Evolutionary conservation across 2,329 filamentous ascomycete genomes (phyloP), one percentile per base, ranked within the genome.

Genomic region (Arthrobotrys iridis): DNA sequence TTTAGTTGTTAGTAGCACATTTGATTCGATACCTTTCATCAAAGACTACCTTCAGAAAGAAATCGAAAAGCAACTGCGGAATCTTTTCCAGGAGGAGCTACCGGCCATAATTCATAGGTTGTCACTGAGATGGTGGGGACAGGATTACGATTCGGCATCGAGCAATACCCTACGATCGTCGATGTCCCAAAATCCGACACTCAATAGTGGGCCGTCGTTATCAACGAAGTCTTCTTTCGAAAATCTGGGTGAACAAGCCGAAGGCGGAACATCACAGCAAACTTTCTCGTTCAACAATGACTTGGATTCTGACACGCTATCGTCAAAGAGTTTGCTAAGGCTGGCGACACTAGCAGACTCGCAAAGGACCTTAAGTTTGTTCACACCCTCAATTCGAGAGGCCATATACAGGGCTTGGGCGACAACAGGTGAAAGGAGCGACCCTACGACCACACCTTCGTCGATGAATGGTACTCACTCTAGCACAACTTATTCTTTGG

Each of bases 1-100:
- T 3, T 89, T 99, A 80, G 98, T 97, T 84, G 95, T 99, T 78
- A 98, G 94, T 0, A 98, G 94, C 78, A 99, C 95, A 46, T 99
- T 99, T 83, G 95, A 99, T 84, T 97, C 94, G 10, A 99, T 99
- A 80, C 94, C 95, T 46, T 99, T 99, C 81, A 95, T 99, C 77
- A 91, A 95, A 79, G 93, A 99, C 82, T 98, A 98, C 82, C 85
- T 99, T 67, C 95, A 99, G 81, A 91, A 92, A 81, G 96, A 94
- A 76, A 99, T 99, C 79, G 95, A 99, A 83, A 91, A 88, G 59
- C 95, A 98, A 82, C 84, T 99, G 76, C 90, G 95, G 28, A 93
- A 93, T 64, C 82, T 99, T 78, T 96, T 99, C 86, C 98, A 98
- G 93, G 94, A 99, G 77, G 95, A 99, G 82, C 84, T 99, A 22